Evolutionary conservation across 1,139 yeast genomes (phyloP).

Genomic region (Geotrichum restrictum): DNA sequence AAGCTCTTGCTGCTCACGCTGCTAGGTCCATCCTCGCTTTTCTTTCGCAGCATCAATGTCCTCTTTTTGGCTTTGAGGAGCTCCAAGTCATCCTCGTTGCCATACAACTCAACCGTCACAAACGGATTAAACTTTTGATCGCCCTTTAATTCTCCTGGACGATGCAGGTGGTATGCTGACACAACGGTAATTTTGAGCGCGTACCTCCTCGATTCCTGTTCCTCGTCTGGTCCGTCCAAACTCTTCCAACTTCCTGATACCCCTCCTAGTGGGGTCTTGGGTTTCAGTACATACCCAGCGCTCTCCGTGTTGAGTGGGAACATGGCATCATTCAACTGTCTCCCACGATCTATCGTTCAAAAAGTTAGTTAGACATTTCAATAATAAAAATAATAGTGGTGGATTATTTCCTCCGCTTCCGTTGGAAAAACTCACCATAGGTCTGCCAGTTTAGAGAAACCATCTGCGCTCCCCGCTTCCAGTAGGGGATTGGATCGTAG

Average conservation of each 20-base stretch:
- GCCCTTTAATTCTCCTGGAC: slow-evolving; percentile 49
- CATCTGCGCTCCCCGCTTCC: slow-evolving; percentile 88
- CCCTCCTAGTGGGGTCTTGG: slow-evolving; percentile 36
- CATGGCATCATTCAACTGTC: slow-evolving; percentile 84
- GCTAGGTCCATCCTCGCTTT: slow-evolving; percentile 23
- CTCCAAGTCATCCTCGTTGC: slow-evolving; percentile 31
- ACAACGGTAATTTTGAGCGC: slow-evolving; percentile 49
- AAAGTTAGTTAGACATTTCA: neutral
- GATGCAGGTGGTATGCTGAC: slow-evolving; percentile 83
- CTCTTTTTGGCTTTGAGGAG: slow-evolving; percentile 9
- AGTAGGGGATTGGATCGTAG: slow-evolving; percentile 70
- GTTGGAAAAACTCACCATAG: slow-evolving; percentile 34
- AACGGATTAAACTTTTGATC: slow-evolving; percentile 53
- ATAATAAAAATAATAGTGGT: neutral
- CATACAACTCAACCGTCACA: slow-evolving; percentile 55
- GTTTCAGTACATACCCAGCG: slow-evolving; percentile 78
- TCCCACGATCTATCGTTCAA: slow-evolving; percentile 60
- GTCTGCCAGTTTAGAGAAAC: slow-evolving; percentile 98
- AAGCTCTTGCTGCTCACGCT: slow-evolving; percentile 20
- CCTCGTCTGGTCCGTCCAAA: neutral
- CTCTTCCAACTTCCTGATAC: neutral
- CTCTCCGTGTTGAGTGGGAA: slow-evolving; percentile 52
- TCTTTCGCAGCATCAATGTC: slow-evolving; percentile 11
- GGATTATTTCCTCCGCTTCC: neutral
- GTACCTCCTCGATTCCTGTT: no score